Percentiles rank a stretch among this genome's conserved stretches.
These are phyloP conservation scores for Fusarium agapanthi DNA, from an alignment of 2,329 filamentous ascomycete species.

Conservation along the genomic window DNA sequence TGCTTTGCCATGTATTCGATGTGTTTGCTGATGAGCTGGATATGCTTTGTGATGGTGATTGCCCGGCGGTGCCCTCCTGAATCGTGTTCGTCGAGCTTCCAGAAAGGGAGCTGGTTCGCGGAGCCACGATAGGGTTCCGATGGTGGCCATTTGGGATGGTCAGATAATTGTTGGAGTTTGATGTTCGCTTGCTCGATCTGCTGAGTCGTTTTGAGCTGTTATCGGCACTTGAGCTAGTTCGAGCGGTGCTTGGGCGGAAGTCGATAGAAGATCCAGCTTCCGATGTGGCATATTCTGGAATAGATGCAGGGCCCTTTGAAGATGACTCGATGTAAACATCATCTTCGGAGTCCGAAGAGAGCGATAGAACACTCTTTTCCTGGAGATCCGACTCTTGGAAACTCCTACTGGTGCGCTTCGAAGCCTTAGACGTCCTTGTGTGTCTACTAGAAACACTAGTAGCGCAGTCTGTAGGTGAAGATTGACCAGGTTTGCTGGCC, in stretches of 20 bases:
- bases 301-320: constrained; percentile 39
- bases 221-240: constrained; percentile 39
- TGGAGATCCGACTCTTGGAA: constrained; percentile 61
- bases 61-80: constrained; percentile 33
- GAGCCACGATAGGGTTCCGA: constrained; percentile 19
- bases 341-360: constrained; percentile 67
- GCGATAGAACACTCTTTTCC: constrained; percentile 63
- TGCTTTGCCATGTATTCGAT: constrained; percentile 45
- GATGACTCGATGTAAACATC: constrained; percentile 43
- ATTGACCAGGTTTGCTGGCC: constrained; percentile 39
- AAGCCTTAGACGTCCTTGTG: constrained; percentile 63
- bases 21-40: constrained; percentile 53
- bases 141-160: constrained; percentile 48
- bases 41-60: constrained; percentile 42
- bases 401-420: constrained; percentile 57
- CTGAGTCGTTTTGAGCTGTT: constrained; percentile 38
- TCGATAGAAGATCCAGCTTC: constrained; percentile 37
- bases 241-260: constrained; percentile 33
- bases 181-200: constrained; percentile 52
- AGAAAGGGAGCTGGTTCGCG: constrained; percentile 39
- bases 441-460: constrained; percentile 65
- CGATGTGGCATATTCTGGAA: constrained; percentile 38
- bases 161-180: constrained; percentile 53
- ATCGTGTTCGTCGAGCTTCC: constrained; percentile 39
- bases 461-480: constrained; percentile 52